Base-by-base conservation (phyloP, 2,329 filamentous ascomycete species). In the Diaporthe sp. region DNA sequence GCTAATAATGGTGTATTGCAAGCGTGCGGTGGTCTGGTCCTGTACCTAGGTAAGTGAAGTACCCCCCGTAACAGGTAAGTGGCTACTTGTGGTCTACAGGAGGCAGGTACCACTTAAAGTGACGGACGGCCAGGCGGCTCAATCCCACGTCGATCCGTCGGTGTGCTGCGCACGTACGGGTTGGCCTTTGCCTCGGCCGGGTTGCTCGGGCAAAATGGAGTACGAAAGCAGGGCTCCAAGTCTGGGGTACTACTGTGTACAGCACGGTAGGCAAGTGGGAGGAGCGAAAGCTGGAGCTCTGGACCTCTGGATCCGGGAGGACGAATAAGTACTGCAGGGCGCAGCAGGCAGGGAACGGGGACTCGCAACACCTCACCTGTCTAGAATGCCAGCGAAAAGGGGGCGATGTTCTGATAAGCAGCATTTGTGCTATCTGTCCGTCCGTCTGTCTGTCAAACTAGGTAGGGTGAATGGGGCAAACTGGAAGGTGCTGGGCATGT, bases 331-430 rank as follows among this genome's bases (percentile, higher is more conserved):
- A 68, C 58, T 56, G 71, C n/a, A 44, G 19, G 59, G 39, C 15
- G 37, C 22, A 63, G 22, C 44, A 74, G 68, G 72, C 66, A 74
- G 72, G 30, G 59, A 35, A 39, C 37, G 69, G 50, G 50, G 51
- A 65, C 59, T 71, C 68, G 72, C 68, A 65, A 66, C 63, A 68
- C 63, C 47, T 68, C 63, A 27, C 63, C 22, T 19, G 63, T 53
- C 63, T 74, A 56, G 53, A 69, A 68, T 53, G 63, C 63, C 56
- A 50, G 55, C 65, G 65, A 73, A 73, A 39, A 17, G 22, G 71
- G 25, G 69, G 59, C 69, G 50, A 73, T 47, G 47, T 44, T 69
- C 27, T 61, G 70, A 61, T 59, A 50, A 69, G 55, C 73, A 59
- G 19, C 9, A 19, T 25, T 25, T 32, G 10, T 30, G 17, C 39